Conservation (phyloP, 331 rosid species). For the Acacia pycnantha region DNA sequence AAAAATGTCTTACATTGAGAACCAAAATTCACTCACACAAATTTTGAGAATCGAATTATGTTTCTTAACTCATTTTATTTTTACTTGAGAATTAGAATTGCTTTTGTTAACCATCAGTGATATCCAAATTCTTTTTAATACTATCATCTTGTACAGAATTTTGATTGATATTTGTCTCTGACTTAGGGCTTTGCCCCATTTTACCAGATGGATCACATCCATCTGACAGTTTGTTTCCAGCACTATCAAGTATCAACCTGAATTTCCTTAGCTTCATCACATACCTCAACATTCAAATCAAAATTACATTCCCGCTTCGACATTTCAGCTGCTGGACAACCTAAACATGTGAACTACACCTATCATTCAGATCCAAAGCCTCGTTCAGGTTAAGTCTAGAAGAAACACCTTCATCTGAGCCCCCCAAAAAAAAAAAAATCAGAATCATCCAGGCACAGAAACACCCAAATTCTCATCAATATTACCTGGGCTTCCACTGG, state of each 20-base stretch:
- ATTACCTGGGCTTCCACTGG: constrained; percentile 51
- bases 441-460: constrained; percentile 33
- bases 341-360: constrained; percentile 26
- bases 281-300: constrained; percentile 81
- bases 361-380: constrained; percentile 49
- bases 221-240: constrained; percentile 35
- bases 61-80: too few relatives aligned
- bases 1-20: too few relatives aligned
- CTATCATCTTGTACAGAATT: constrained; percentile 34
- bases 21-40: too few relatives aligned
- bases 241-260: constrained; percentile 39
- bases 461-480: constrained; percentile 34
- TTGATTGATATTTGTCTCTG: constrained; percentile 24
- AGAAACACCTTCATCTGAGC: constrained; percentile 24
- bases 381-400: constrained; percentile 46
- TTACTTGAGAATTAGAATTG: too few relatives aligned
- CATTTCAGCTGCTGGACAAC: constrained; percentile 29
- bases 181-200: constrained; percentile 31
- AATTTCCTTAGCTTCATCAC: constrained; percentile 58
- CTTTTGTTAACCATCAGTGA: too few relatives aligned
- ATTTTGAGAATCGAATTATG: too few relatives aligned
- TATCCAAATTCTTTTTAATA: constrained; percentile 31
- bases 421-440: constrained; percentile 41
- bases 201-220: constrained; percentile 28
- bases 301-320: constrained; percentile 56